These are phyloP conservation scores for Leccinum longicurvipes DNA, from an alignment of 768 basidiomycete genomes.

Conservation along the genomic window DNA sequence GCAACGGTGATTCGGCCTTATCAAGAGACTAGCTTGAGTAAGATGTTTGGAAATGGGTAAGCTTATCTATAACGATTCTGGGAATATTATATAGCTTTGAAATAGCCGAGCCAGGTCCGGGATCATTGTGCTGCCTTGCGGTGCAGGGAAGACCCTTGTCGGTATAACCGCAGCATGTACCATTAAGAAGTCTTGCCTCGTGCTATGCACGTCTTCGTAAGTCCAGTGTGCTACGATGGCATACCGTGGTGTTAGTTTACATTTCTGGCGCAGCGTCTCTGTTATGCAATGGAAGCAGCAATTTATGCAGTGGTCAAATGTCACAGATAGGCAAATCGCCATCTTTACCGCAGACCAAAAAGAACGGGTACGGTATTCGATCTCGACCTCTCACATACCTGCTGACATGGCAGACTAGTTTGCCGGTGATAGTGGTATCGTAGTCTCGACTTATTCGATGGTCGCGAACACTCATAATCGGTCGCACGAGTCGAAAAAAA, in stretches of 20 bases:
- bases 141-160: slow-evolving; percentile 97
- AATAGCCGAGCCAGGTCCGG: slow-evolving; percentile 91
- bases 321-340: slow-evolving; percentile 93
- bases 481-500: slow-evolving; percentile 98
- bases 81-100: slow-evolving; percentile 2
- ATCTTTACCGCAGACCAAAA: slow-evolving; percentile 98
- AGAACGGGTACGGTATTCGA: slow-evolving; percentile 65
- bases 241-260: slow-evolving; percentile 4
- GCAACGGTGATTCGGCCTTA: slow-evolving; percentile 97
- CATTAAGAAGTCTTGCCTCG: slow-evolving; percentile 97
- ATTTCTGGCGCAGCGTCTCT: slow-evolving; percentile 54
- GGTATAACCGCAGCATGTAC: slow-evolving; percentile 99
- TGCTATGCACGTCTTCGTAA: slow-evolving; percentile 96
- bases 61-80: slow-evolving; percentile 13
- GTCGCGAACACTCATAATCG: slow-evolving; percentile 98
- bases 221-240: slow-evolving; percentile 30
- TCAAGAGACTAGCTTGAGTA: slow-evolving; percentile 96
- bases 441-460: slow-evolving; percentile 99
- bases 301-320: slow-evolving; percentile 98
- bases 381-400: neutral
- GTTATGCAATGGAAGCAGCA: slow-evolving; percentile 99
- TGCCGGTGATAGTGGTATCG: slow-evolving; percentile 94
- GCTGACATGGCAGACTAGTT: slow-evolving; percentile 53
- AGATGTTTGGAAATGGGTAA: slow-evolving; percentile 99
- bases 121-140: slow-evolving; percentile 97